phyloP scores from a whole-genome alignment of 2,329 filamentous ascomycete species.

The Penicillium occitanis region DNA sequence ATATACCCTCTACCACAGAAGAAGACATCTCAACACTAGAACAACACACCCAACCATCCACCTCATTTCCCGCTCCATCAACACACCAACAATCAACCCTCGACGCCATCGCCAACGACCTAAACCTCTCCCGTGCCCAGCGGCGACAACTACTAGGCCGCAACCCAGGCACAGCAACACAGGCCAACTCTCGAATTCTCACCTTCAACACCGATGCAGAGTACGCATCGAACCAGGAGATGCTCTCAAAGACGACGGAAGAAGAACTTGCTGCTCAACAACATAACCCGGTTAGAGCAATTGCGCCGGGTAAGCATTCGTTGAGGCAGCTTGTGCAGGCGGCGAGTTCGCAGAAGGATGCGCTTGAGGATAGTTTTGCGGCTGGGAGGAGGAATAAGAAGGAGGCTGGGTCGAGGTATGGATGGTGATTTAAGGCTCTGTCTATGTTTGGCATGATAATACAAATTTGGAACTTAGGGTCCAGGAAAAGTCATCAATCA shows the following conservation, averaged over 20 bases:
- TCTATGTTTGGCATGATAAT: background rate
- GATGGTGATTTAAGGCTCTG: conserved; percentile 59
- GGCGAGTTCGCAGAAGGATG: conserved; percentile 78
- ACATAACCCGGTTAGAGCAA: conserved; percentile 78
- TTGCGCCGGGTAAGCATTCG: conserved; percentile 86
- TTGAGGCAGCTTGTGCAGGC: conserved; percentile 83
- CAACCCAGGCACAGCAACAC: conserved; percentile 30
- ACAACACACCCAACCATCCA: conserved; percentile 12
- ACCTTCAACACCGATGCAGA: conserved; percentile 88
- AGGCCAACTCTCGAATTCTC: conserved; percentile 65
- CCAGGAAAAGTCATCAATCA: too few species aligned
- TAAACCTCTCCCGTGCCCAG: conserved; percentile 75
- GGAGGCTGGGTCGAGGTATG: conserved; percentile 80
- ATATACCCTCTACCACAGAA: conserved; percentile 26
- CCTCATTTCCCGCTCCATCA: conserved; percentile 14
- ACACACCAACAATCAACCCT: conserved; percentile 54
- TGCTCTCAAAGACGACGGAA: conserved; percentile 68
- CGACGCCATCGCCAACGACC: conserved; percentile 68
- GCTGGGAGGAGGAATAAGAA: conserved; percentile 73
- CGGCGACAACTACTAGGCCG: conserved; percentile 85
- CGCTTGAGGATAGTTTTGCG: conserved; percentile 88
- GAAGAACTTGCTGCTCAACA: conserved; percentile 50
- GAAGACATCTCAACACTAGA: conserved; percentile 18
- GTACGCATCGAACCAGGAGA: conserved; percentile 78
- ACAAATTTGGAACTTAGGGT: too few species aligned